Base-by-base conservation (phyloP, 2,329 filamentous ascomycete genomes). In the Ceratocystis variospora region DNA sequence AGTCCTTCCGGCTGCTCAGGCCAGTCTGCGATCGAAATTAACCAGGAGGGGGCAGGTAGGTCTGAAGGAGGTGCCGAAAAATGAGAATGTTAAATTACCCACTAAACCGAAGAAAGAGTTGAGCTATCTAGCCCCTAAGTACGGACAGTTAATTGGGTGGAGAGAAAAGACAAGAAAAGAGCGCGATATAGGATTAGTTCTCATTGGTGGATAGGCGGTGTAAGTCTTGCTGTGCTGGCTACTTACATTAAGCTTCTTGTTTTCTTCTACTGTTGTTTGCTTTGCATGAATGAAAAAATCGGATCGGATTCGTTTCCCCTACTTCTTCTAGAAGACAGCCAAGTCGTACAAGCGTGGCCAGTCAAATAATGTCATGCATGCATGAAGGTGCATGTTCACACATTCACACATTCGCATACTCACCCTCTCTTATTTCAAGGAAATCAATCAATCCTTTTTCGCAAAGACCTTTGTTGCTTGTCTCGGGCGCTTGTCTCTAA, bases 31-130 rank as follows among this genome's bases (percentile, higher is more conserved):
- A 37, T 19, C 31, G 55, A 59, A 59, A 59, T 37, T 59, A 59
- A 37, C 33, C n/a, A 59, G 19, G 25, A 37, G 22, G 28, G 31
- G 55, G 50, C 19, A 25, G 12, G 22, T 19, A 55, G 50, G 25
- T 59, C 25, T 31, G 55, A n/a, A 59, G 55, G 55, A 59, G 55
- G 55, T 59, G 28, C 55, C 55, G 55, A 59, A 25, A 53, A 59
- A 37, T 3, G 25, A 59, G 28, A 37, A 31, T 8, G 19, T 15
- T 2, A 53, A 53, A 15, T 41, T 4, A 15, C 37, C 37, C 12
- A 41, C 10, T 15, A 59, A 59, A 37, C 19, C 7, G 19, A 59
- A 19, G 7, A 22, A 31, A 53, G 5, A n/a, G 10, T 53, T n/a
- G 17, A 8, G 37, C 12, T 41, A 5, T 15, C 37, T 15, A 41